Conservation (phyloP, 805 yeast species). For the Metschnikowia arizonensis region DNA sequence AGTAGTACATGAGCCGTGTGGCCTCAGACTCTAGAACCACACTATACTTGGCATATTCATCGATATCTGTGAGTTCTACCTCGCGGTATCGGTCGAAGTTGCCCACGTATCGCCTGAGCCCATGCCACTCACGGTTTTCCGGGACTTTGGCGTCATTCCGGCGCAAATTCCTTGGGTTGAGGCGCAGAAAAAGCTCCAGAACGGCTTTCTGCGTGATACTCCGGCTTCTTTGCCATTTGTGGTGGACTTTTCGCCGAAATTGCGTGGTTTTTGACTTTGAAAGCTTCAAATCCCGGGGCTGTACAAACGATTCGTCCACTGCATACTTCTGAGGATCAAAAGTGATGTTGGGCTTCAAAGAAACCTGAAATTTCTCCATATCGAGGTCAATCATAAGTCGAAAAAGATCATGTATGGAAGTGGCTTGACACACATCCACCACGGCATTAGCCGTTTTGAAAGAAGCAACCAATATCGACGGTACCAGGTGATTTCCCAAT, state of each 20-base stretch:
- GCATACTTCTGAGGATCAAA: slow-evolving; percentile 32
- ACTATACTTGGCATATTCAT: slow-evolving; percentile 80
- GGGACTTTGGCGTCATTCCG: neutral
- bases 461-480: slow-evolving; percentile 64
- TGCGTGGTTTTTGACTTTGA: neutral
- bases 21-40: slow-evolving; percentile 59
- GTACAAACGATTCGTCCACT: neutral
- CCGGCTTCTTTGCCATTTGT: neutral
- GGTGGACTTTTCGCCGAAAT: neutral
- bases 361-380: slow-evolving; percentile 51
- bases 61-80: slow-evolving; percentile 34
- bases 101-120: slow-evolving; percentile 65
- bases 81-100: slow-evolving; percentile 29
- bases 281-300: neutral
- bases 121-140: slow-evolving; percentile 58
- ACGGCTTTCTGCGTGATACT: neutral
- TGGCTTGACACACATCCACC: slow-evolving; percentile 51
- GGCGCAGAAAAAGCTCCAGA: neutral
- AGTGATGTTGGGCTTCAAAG: slow-evolving; percentile 68
- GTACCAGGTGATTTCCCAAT: slow-evolving; percentile 75
- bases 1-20: slow-evolving; percentile 55
- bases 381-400: slow-evolving; percentile 43
- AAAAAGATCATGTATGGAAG: slow-evolving; percentile 51
- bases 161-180: neutral
- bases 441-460: slow-evolving; percentile 51